These are phyloP conservation scores for Selenicereus undatus DNA, from an alignment of 148 eudicot genomes.

Conservation along the genomic window DNA sequence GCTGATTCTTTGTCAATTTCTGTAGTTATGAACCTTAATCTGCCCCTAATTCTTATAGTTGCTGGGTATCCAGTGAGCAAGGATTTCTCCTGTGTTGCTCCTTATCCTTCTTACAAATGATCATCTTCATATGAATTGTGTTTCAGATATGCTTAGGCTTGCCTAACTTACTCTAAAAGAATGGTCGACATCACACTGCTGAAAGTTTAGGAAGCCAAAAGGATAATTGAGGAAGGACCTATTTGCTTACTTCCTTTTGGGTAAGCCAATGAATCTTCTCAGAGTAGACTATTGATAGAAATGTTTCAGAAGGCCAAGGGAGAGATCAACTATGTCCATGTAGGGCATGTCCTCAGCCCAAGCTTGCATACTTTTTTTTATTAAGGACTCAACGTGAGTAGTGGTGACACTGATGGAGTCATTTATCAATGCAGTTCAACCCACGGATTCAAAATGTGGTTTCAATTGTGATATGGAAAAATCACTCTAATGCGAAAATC, in stretches of 20 bases:
- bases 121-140: background rate
- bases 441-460: background rate
- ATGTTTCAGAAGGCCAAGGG: background rate
- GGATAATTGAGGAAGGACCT: background rate
- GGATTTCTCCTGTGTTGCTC: too few relatives aligned
- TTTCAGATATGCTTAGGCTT: background rate
- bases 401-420: too few relatives aligned
- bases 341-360: background rate
- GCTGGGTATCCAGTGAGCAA: too few relatives aligned
- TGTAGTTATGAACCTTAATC: background rate
- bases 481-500: too few relatives aligned
- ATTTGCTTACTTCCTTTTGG: background rate
- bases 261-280: background rate
- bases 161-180: background rate
- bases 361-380: too few relatives aligned
- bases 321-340: background rate
- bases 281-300: background rate
- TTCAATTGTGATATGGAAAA: too few relatives aligned
- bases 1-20: background rate
- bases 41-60: background rate
- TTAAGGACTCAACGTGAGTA: too few relatives aligned
- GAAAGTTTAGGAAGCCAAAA: background rate
- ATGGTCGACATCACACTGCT: background rate
- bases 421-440: background rate
- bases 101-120: background rate